Base-by-base conservation (phyloP, 805 yeast genomes). In the Brettanomyces naardenensis region DNA sequence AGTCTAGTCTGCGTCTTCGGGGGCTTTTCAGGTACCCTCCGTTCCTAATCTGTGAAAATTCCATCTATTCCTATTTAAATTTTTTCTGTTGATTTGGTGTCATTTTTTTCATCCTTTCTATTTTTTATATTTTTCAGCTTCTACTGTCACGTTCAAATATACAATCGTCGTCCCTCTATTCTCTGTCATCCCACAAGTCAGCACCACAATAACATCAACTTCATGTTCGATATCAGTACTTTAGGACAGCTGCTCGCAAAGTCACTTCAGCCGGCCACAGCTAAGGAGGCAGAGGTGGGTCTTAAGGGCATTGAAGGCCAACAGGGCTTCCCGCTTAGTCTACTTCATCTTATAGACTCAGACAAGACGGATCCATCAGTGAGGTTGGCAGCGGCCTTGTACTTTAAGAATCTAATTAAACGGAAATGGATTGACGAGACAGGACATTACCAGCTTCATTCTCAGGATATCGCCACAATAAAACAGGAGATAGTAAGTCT, bases 381-480 rank as follows among this genome's bases (percentile, higher is more conserved):
- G 1, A 69, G 97, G 44, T 65, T 89, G 34, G 96, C 98, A 1
- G 95, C 85, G 15, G 87, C 96, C 1, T 64, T 94, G 37, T 88
- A 82, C 60, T 87, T 92, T 64, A 92, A 92, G 58, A 92, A 92
- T 57, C 71, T 87, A 44, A 70, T 92, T 45, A 80, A 75, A 50
- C 67, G 96, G 36, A 80, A 73, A 49, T 92, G 96, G 97, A 79
- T 83, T 36, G 88, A 88, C 58, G 95, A 86, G 47, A 82, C 85
- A 38, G 97, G 98, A 5, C 72, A 71, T 36, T 80, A 92, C 54
- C 52, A 78, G 40, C 64, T 89, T 21, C 68, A 79, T 2, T 42
- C 53, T 1, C 61, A 63, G 4, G 95, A 89, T 52, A 83, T 83
- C 2, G 66, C 59, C 5, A 63, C 79, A 32, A 73, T 92, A 46